These are phyloP conservation scores for Tolypocladium amazonense DNA, from an alignment of 2,329 filamentous ascomycete genomes.

Conservation along the genomic window DNA sequence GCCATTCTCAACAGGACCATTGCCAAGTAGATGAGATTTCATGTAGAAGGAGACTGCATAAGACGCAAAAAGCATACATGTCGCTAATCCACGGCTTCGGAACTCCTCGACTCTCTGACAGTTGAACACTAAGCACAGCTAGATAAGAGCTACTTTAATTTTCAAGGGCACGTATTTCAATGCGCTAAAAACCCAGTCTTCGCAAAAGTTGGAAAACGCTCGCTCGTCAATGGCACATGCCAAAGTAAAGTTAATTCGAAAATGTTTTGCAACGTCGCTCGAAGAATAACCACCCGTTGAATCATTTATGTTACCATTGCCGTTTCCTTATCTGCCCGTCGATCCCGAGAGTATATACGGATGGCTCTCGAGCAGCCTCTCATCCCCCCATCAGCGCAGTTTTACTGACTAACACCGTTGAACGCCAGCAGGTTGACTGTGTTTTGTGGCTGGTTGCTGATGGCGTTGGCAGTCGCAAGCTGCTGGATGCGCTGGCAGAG, in stretches of 20 bases:
- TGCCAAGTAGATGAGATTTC: too few species aligned
- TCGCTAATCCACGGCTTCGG: too few species aligned
- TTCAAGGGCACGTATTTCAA: too few species aligned
- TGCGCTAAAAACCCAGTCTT: too few species aligned
- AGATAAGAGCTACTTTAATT: too few species aligned
- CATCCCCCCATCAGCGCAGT: background rate
- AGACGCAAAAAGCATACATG: too few species aligned
- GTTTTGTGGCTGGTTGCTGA: conserved; percentile 25
- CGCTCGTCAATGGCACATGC: background rate
- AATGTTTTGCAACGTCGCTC: too few species aligned
- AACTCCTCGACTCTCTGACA: too few species aligned
- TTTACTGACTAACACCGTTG: conserved; percentile 26
- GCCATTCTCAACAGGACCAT: too few species aligned
- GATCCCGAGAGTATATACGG: background rate
- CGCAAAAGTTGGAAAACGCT: too few species aligned
- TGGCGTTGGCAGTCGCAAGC: conserved; percentile 27
- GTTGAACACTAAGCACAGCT: too few species aligned
- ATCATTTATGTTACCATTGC: background rate
- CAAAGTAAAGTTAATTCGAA: background rate
- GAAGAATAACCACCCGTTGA: background rate
- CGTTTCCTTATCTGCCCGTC: background rate
- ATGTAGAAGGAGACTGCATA: too few species aligned
- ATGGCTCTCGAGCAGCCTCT: background rate
- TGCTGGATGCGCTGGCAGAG: conserved; percentile 34
- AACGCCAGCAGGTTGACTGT: conserved; percentile 41